Base-by-base conservation (phyloP, 495 filamentous ascomycete genomes). In the Aspergillus coremiiformis region DNA sequence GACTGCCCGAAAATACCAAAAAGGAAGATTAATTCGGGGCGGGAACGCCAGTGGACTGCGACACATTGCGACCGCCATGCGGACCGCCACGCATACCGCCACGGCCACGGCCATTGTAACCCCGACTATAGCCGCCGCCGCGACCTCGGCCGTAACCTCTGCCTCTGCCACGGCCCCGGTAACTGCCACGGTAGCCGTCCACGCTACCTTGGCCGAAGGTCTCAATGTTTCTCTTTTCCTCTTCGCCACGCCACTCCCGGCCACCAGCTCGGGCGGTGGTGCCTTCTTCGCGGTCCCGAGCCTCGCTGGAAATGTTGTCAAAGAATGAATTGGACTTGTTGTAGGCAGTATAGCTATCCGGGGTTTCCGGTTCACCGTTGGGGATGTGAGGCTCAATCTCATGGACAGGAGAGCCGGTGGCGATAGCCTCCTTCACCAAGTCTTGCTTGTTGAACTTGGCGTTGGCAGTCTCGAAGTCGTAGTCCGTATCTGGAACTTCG, bases 361-460 rank as follows among this genome's bases (percentile, higher is more conserved):
- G 71, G 61, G 6, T 59, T 27, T 73, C 72, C 24, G 49, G 42
- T 11, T 68, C 66, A 33, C 62, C 63, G 5, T 73, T 52, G 26
- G 62, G 63, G 3, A 62, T 47, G n/a, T 64, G 60, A 12, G 64
- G 57, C 20, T 72, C 69, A 8, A 67, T 72, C 39, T 87, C 86
- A 6, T 63, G 67, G n/a, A 84, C 56, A 3, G 89, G 85, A 10
- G 85, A 83, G 10, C 87, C 86, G 41, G 76, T 78, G 22, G 88
- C 85, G 66, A 91, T 88, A 5, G 89, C 90, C 65, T 95, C 90
- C 70, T 95, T 96, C 15, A 88, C 86, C 27, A 96, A 69, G 60
- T 96, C 90, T 59, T 95, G 84, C 71, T 99, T 99, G 76, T 94
- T 97, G 75, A 99, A 97, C 66, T 95, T 96, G 14, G 90, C 90